These are phyloP conservation scores for Puccinia hordei DNA, from an alignment of 1,284 basidiomycete genomes.

Conservation along the genomic window DNA sequence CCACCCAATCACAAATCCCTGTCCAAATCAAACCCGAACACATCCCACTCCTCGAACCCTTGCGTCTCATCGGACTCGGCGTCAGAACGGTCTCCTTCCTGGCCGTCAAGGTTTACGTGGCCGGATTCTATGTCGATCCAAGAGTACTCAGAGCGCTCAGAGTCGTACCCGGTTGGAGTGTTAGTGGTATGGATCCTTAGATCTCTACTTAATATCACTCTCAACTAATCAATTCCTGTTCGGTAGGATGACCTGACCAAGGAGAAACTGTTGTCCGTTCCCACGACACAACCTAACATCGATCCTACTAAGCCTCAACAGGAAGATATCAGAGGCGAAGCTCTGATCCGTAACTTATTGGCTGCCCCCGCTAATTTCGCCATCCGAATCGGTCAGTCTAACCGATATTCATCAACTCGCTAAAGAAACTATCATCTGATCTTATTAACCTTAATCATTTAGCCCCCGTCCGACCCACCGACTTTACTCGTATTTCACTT, in stretches of 20 bases:
- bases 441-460: not conserved
- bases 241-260: slow-evolving; percentile 48
- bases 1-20: slow-evolving; percentile 60
- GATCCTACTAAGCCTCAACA: not conserved
- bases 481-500: slow-evolving; percentile 51
- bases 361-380: slow-evolving; percentile 68
- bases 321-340: slow-evolving; percentile 64
- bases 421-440: not conserved
- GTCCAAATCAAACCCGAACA: slow-evolving; percentile 53
- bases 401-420: too few relatives aligned
- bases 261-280: not conserved
- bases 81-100: slow-evolving; percentile 81
- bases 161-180: slow-evolving; percentile 43
- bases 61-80: slow-evolving; percentile 75
- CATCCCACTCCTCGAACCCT: slow-evolving; percentile 57
- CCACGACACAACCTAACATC: not conserved
- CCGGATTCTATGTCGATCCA: slow-evolving; percentile 80
- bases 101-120: slow-evolving; percentile 77
- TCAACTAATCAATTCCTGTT: not conserved
- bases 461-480: slow-evolving; percentile 50
- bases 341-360: slow-evolving; percentile 69
- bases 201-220: not conserved
- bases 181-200: slow-evolving; percentile 14
- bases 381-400: slow-evolving; percentile 70
- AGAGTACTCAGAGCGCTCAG: slow-evolving; percentile 50